phyloP scores from a whole-genome alignment of 257 asterid genomes.

The Solanum pimpinellifolium region DNA sequence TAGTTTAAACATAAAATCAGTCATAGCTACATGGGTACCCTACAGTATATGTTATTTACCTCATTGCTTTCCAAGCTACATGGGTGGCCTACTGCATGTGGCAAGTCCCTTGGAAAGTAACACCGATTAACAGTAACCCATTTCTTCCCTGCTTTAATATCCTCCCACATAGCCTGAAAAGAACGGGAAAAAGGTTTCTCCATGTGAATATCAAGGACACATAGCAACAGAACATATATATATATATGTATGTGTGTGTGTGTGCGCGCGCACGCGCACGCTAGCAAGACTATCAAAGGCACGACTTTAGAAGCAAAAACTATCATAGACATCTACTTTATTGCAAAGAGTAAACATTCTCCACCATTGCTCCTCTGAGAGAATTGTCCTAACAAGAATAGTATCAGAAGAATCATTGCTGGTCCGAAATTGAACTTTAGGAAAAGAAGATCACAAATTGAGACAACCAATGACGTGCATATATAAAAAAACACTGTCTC shows the following conservation, averaged over 20 bases:
- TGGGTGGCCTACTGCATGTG: conserved; percentile 89
- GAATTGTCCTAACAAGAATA: background rate
- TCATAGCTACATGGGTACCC: background rate
- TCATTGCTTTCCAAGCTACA: conserved; percentile 79
- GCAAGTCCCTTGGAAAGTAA: conserved; percentile 90
- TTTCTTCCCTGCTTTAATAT: conserved; percentile 38
- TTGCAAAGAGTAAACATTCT: background rate
- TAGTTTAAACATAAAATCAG: background rate
- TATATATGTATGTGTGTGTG: too few species aligned
- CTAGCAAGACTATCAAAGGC: background rate
- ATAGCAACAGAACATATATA: background rate
- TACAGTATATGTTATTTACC: conserved; percentile 28
- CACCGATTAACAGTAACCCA: conserved; percentile 71
- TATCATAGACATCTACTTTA: background rate
- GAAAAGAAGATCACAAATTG: background rate
- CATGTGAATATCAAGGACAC: background rate
- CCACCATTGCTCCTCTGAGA: background rate
- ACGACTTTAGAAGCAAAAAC: background rate
- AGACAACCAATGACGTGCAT: background rate
- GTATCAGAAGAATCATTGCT: background rate
- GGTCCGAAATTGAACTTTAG: background rate
- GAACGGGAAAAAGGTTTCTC: background rate
- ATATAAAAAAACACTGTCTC: background rate
- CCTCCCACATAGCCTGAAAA: conserved; percentile 94
- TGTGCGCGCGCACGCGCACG: too few species aligned